Conservation (phyloP, 345 rosid genomes). For the Citrus trifoliata region DNA sequence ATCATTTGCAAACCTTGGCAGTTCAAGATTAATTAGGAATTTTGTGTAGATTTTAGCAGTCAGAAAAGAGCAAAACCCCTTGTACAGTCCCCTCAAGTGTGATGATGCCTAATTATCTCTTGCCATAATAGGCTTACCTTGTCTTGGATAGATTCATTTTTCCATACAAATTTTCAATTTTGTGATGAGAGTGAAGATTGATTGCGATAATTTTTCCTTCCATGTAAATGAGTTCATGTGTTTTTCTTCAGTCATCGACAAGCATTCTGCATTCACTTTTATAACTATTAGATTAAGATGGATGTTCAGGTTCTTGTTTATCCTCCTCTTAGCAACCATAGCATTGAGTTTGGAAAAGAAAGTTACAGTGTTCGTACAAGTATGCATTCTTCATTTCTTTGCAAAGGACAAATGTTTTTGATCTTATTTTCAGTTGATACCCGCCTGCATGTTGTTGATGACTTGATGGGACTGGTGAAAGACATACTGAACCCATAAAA, state of each 20-base stretch:
- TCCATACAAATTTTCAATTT: background rate
- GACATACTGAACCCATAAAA: background rate
- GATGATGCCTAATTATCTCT: background rate
- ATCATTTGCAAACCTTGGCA: constrained; percentile 77
- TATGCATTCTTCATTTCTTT: too few relatives aligned
- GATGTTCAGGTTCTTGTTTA: background rate
- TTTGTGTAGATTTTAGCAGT: background rate
- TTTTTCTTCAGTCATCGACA: background rate
- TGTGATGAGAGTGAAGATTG: background rate
- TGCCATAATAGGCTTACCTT: background rate
- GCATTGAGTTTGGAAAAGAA: background rate
- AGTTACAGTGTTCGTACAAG: background rate
- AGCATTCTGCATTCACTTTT: too few relatives aligned
- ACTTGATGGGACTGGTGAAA: background rate
- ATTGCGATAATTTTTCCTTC: background rate
- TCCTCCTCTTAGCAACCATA: background rate
- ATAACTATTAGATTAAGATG: background rate
- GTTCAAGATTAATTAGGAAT: constrained; percentile 44
- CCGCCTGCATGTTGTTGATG: background rate
- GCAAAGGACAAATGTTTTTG: too few relatives aligned
- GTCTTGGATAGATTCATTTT: background rate
- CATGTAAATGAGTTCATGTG: background rate
- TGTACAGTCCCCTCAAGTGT: background rate
- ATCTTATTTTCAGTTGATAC: background rate
- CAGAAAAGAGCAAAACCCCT: background rate